Base-by-base conservation (phyloP, 768 basidiomycete genomes). In the Leccinum ochraceum region DNA sequence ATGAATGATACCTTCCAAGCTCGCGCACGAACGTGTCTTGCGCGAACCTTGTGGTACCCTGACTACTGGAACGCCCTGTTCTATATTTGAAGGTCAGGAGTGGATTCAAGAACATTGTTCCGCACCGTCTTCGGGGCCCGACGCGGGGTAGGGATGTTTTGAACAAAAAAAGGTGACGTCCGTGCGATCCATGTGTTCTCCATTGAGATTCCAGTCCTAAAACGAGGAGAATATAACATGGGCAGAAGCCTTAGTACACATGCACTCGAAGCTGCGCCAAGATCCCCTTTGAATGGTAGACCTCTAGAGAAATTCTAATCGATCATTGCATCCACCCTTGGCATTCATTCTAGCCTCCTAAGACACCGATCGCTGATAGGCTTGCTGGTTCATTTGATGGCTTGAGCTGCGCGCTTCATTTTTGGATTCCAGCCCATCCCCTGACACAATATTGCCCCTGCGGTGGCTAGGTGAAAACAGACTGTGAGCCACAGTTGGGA, bases 21-120 rank as follows among this genome's bases (percentile, higher is more conserved):
- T 46, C 51, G 26, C 32, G 52, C 26, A 63, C 63, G 53, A 64
- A 64, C 57, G 57, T 64, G 56, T 58, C 37, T 57, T 39, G 46
- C 42, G 6, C 3, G 46, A 30, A 51, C 58, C 58, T 60, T n/a
- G 30, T 5, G 42, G 54, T 28, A 32, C 28, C 16, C 22, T 16
- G 36, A 20, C 36, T 26, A 24, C n/a, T 32, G 17, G 6, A 28
- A 28, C 24, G 3, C 28, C 14, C 5, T 28, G 44, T 34, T 48
- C 39, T 60, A 53, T 60, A 53, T 46, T 20, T 46, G 37, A 53
- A 22, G n/a, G 32, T n/a, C 32, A 46, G 30, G 32, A 28, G 20
- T 7, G 37, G 26, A 37, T 10, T 11, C n/a, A n/a, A 6, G 32
- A 49, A 22, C 53, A 24, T 2, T 17, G 50, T 28, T 26, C 50